Base-by-base conservation (phyloP, 2,329 filamentous ascomycete genomes). In the Ambrosiella xylebori region DNA sequence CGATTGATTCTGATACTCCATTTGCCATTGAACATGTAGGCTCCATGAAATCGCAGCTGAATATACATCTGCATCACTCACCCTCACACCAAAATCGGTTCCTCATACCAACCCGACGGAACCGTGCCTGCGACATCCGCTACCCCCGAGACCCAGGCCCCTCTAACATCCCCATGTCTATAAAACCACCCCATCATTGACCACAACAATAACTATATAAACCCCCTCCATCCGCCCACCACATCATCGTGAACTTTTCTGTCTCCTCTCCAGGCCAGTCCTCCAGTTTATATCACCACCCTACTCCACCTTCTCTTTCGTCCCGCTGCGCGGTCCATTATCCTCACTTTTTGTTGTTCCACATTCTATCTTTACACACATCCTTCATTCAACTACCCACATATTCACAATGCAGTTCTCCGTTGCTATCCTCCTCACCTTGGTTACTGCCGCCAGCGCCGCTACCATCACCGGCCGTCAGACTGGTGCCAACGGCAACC, bases 371-470 rank as follows among this genome's bases (percentile, higher is more conserved):
- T 57, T 58, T 53, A 6, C 49, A 51, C 17, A 11, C 35, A 41
- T 27, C 11, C 49, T 27, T 57, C 17, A 19, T 27, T 51, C 41
- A 35, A 15, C 17, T 13, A 11, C 37, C n/a, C 51, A 37, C 11
- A 17, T 17, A 7, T 45, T 52, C 62, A 68, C 63, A 39, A 69
- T 69, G 67, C 62, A 68, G 60, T 63, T 66, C 63, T 59, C 65
- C 13, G 19, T 65, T 47, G 41, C 59, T 51, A 59, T 64, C 61
- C 39, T 65, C 57, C 56, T 67, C 59, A 63, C 62, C 63, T 60
- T 66, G 52, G 62, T 64, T 39, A 63, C 65, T 61, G 47, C 66
- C 53, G 61, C 64, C 57, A 58, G 53, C 8, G 63, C 63, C 39
- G 58, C 53, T 2, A 38, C 51, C 13, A 38, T 60, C 55, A 57